These are phyloP conservation scores for Leccinum angustisporum DNA, from an alignment of 1,284 basidiomycete species.

Conservation along the genomic window DNA sequence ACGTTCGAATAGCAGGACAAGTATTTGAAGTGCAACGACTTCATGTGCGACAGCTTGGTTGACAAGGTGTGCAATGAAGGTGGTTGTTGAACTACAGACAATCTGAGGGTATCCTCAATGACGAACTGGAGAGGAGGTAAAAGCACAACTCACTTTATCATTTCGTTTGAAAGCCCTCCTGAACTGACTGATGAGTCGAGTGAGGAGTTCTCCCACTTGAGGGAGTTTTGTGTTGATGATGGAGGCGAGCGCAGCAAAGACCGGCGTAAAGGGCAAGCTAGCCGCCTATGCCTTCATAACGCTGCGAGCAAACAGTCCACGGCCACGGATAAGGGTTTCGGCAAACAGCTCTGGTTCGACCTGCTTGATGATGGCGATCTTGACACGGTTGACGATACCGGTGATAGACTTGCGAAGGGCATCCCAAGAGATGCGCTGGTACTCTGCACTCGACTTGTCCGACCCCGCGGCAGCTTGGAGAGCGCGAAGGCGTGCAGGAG, in stretches of 20 bases:
- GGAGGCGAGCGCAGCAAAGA: conserved; percentile 92
- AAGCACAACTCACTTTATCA: conserved; percentile 75
- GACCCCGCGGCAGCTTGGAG: conserved; percentile 84
- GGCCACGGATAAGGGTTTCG: conserved; percentile 89
- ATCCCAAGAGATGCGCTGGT: conserved; percentile 96
- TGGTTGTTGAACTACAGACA: conserved; percentile 91
- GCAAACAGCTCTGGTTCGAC: conserved; percentile 92
- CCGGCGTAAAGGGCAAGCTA: conserved; percentile 96
- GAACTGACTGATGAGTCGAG: conserved; percentile 92
- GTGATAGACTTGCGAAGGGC: conserved; percentile 97
- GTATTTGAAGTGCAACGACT: conserved; percentile 92
- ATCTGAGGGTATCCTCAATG: conserved; percentile 48
- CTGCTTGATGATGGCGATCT: conserved; percentile 94
- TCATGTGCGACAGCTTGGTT: conserved; percentile 96
- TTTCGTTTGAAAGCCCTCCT: conserved; percentile 94
- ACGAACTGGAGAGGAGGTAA: neutral
- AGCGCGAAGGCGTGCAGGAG: conserved; percentile 89
- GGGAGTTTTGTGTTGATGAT: conserved; percentile 98
- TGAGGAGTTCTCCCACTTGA: conserved; percentile 91
- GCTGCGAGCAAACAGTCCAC: conserved; percentile 87
- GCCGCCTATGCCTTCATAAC: conserved; percentile 98
- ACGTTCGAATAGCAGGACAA: conserved; percentile 90
- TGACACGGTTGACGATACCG: conserved; percentile 99
- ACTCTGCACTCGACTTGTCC: conserved; percentile 90
- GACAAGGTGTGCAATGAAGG: conserved; percentile 95